Evolutionary conservation across 164 flowering plant genomes (phyloP), one percentile per base, ranked within the genome.

Genomic region (Vitis amurensis): DNA sequence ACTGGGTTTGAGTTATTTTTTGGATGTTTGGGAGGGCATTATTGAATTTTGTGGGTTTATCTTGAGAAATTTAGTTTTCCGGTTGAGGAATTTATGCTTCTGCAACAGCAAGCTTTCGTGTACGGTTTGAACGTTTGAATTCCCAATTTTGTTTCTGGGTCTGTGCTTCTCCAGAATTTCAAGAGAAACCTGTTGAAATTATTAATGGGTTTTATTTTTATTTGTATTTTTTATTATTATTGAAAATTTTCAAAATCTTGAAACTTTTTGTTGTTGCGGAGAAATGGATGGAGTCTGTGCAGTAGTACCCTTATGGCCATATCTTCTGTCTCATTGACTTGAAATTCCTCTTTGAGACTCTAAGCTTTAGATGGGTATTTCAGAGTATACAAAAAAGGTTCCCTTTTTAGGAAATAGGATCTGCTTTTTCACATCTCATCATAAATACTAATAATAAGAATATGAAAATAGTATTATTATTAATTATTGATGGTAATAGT

Each of bases 331-430:
- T 70, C 78, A 73, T 76, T 76, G 77, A 70, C 72, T 70, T 50
- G 70, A 50, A 74, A 71, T 74, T 79, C 71, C 62, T 56, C 71
- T 66, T 76, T 80, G 73, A 75, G 73, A 67, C 75, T 76, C 72
- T 69, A 77, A 65, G 71, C 76, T 76, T 82, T 79, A 67, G 73
- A 73, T 77, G 77, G 78, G 80, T 77, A 72, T 83, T 79, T 72
- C 72, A 62, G 72, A 68, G 83, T 70, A 77, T 81, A 75, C 57
- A 59, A 62, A 77, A 82, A 79, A 74, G 76, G 74, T 78, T 76
- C 79, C 78, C 73, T 81, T 83, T 79, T 81, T 67, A 78, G 77
- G 83, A 71, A 84, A 84, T 75, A 73, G 80, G 82, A 76, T 83
- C 81, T 80, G 84, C 80, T 83, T 78, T 82, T 78, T 67, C 66